These are phyloP conservation scores for Strigomonas culicis DNA, from an alignment of 208 protist species.

Conservation along the genomic window DNA sequence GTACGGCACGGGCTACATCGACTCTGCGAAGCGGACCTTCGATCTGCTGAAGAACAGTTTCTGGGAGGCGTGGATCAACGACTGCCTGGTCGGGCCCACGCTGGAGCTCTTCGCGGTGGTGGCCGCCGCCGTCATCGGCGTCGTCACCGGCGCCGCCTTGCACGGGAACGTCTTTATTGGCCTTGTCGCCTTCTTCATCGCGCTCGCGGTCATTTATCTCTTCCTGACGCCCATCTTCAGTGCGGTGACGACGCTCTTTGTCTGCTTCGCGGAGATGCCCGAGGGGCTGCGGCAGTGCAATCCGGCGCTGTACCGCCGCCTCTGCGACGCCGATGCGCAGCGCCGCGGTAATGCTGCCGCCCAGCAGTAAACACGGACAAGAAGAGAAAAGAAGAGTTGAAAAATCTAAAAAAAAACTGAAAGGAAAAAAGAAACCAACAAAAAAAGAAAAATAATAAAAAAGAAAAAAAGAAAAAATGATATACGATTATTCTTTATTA, in stretches of 20 bases:
- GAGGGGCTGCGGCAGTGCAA: conserved; percentile 66
- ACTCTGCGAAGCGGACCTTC: conserved; percentile 86
- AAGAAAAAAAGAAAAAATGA: not conserved
- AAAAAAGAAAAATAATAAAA: conserved; percentile 2
- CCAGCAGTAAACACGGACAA: conserved; percentile 14
- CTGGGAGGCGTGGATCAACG: conserved; percentile 87
- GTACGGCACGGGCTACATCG: conserved; percentile 90
- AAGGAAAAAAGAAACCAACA: no score
- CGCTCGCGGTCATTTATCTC: conserved; percentile 46
- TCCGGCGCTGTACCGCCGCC: conserved; percentile 58
- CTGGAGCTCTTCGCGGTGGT: conserved; percentile 54
- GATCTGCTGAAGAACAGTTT: conserved; percentile 72
- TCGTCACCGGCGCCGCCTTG: conserved; percentile 29
- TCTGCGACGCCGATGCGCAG: conserved; percentile 49
- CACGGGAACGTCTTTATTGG: conserved; percentile 17
- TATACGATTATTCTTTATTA: not conserved
- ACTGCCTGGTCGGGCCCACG: conserved; percentile 71
- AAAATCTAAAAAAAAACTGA: not conserved
- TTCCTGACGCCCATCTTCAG: conserved; percentile 72
- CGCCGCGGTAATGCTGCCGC: conserved; percentile 53
- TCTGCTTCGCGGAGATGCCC: conserved; percentile 86
- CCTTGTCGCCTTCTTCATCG: conserved; percentile 48
- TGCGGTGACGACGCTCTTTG: conserved; percentile 82
- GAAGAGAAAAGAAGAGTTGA: no score
- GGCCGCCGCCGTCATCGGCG: conserved; percentile 45